These are phyloP conservation scores for Hypomontagnella submonticulosa DNA, from an alignment of 495 filamentous ascomycete genomes.

Conservation along the genomic window DNA sequence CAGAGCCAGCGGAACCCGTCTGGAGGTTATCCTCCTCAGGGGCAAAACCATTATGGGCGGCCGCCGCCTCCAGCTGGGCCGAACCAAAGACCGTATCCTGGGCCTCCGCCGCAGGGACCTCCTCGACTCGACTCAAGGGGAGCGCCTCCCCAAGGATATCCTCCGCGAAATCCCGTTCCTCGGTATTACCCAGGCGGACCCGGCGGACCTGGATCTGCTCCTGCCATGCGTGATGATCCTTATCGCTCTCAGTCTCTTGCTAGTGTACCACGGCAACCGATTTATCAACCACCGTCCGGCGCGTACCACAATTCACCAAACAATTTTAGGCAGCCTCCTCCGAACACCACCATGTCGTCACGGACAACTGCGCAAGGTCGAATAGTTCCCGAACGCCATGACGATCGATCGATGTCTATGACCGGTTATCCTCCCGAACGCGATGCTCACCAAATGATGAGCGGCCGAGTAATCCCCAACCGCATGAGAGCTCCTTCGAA, in stretches of 20 bases:
- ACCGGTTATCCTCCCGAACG: conserved; percentile 80
- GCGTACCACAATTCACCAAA: conserved; percentile 75
- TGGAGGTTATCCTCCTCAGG: conserved; percentile 50
- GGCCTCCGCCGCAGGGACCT: conserved; percentile 53
- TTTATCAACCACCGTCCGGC: conserved; percentile 72
- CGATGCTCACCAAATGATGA: conserved; percentile 88
- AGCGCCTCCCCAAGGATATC: conserved; percentile 61
- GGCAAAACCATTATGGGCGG: conserved; percentile 41
- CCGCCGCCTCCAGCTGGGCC: conserved; percentile 37
- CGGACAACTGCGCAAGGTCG: conserved; percentile 91
- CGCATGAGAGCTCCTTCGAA: conserved; percentile 57
- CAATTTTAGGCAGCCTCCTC: conserved; percentile 75
- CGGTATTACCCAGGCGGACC: conserved; percentile 53
- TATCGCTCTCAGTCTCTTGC: conserved; percentile 95
- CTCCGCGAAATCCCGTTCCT: conserved; percentile 66
- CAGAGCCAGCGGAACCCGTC: conserved; percentile 65
- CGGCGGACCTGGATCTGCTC: conserved; percentile 59
- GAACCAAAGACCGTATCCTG: conserved; percentile 65
- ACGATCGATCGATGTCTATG: conserved; percentile 96
- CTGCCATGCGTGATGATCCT: conserved; percentile 83
- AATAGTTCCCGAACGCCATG: conserved; percentile 87
- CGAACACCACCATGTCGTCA: conserved; percentile 68
- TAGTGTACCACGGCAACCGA: conserved; percentile 70
- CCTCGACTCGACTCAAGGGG: conserved; percentile 53
- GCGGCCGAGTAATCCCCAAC: conserved; percentile 85